Conservation (phyloP, 352 stramenopile species). For the Saprolegnia parasitica region DNA sequence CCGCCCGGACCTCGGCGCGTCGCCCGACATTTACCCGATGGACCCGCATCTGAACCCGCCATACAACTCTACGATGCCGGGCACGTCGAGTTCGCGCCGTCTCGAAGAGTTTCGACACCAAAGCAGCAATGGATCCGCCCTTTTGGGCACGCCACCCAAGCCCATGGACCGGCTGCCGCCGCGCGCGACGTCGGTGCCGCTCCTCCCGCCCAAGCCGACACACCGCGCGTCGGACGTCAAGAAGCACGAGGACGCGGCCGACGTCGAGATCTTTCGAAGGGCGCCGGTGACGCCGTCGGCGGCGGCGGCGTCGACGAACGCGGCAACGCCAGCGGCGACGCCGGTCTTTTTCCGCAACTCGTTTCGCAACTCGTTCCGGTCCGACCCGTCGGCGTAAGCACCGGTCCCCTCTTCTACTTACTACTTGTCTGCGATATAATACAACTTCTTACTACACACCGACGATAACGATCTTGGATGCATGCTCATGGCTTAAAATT, state of each 20-base stretch:
- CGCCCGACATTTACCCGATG: conserved; percentile 23
- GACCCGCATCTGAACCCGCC: conserved; percentile 27
- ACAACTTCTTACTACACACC: conserved; percentile 7
- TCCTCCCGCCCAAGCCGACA: neutral
- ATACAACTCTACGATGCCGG: conserved; percentile 27
- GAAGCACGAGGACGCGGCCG: neutral
- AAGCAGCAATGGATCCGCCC: conserved; percentile 27
- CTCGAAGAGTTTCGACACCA: conserved; percentile 54
- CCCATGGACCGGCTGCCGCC: conserved; percentile 11
- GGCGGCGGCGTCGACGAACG: neutral
- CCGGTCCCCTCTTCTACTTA: too few relatives aligned
- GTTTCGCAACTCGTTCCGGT: conserved; percentile 29
- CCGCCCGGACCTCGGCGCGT: conserved; percentile 41
- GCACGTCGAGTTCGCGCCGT: neutral
- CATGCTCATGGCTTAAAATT: conserved; percentile 26
- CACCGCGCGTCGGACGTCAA: neutral
- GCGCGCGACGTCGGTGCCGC: neutral
- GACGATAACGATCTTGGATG: too few relatives aligned
- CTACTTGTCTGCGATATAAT: conserved; percentile 1
- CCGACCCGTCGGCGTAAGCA: neutral
- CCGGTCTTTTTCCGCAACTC: conserved; percentile 29
- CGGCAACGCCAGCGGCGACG: neutral
- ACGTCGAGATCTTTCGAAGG: conserved; percentile 18
- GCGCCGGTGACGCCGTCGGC: neutral
- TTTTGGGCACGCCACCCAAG: conserved; percentile 8